These are phyloP conservation scores for Nicotiana noctiflora DNA, from an alignment of 257 asterid species.

Conservation along the genomic window DNA sequence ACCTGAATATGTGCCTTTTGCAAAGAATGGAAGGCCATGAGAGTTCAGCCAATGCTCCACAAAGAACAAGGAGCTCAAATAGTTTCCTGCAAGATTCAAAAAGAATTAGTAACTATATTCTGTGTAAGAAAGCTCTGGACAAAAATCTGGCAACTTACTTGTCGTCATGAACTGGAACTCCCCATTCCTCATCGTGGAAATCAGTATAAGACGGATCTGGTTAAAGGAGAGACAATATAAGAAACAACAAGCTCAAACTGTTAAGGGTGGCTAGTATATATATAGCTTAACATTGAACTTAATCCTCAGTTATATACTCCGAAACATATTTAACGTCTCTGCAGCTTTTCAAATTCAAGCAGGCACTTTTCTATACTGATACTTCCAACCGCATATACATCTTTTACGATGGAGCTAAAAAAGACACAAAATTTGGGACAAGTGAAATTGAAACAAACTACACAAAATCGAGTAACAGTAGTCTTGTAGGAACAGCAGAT, in stretches of 20 bases:
- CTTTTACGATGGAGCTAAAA: not conserved
- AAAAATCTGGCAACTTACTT: conserved; percentile 37
- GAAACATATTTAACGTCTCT: not conserved
- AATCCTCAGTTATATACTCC: not conserved
- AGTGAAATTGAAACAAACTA: not conserved
- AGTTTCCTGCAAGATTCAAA: conserved; percentile 56
- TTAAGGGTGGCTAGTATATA: not conserved
- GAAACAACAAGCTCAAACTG: conserved; percentile 22
- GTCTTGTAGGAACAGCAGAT: not conserved
- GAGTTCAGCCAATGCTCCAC: conserved; percentile 90
- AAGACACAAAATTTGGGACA: not conserved
- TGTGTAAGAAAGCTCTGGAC: conserved; percentile 7
- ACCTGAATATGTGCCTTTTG: conserved; percentile 70
- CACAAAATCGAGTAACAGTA: not conserved
- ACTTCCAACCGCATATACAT: not conserved
- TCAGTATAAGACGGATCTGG: conserved; percentile 38
- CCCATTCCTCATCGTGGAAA: conserved; percentile 62
- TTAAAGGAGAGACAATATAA: not conserved
- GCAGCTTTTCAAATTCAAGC: not conserved
- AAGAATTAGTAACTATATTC: conserved; percentile 5
- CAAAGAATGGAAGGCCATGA: conserved; percentile 86
- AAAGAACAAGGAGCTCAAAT: conserved; percentile 79
- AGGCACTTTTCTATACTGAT: not conserved
- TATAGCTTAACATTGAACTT: not conserved
- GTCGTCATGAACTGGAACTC: conserved; percentile 51